Base-by-base conservation (phyloP, 805 yeast genomes). In the Candida suzukii region DNA sequence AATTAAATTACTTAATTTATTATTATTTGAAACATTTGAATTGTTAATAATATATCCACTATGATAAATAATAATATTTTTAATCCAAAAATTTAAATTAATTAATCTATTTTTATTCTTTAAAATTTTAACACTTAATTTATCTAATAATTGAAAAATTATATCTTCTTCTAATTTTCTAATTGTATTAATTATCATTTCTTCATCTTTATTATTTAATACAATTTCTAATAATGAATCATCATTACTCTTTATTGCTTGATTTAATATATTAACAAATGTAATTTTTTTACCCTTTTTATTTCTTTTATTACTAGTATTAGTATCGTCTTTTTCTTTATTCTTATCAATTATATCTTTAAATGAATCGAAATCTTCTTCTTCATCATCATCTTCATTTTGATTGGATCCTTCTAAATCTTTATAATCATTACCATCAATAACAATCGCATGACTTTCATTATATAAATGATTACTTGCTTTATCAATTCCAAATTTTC, bases 201-300 rank as follows among this genome's bases (percentile, higher is more conserved):
- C 57, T 38, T 74, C 74, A 48, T 76, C 80, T 37, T 69, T 66
- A 50, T 74, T 74, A 44, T 63, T 62, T 47, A 93, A 70, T 12
- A 95, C 95, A 3, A 87, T 78, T 60, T 93, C 98, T 46, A 93
- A 70, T 42, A 93, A 68, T 10, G 93, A 67, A 53, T 81, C 88
- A 58, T 93, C 99, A 53, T 85, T 86, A 18, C 95, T 80, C 52
- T 78, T 80, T 46, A 93, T 70, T 0, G 99, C 91, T 65, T 93
- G 99, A 13, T 90, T 70, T 35, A 93, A 69, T n/a, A 93, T 77
- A 1, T 84, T 80, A 2, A 96, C 78, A 45, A 90, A 74, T 2
- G 96, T 78, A 39, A 93, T 95, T 5, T 84, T 76, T 9, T 78
- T 73, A 18, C 79, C 76, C 35, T 63, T 62, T 45, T 63, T 61